These are phyloP conservation scores for Glycyrrhiza uralensis DNA, from an alignment of 306 rosid species.

Conservation along the genomic window DNA sequence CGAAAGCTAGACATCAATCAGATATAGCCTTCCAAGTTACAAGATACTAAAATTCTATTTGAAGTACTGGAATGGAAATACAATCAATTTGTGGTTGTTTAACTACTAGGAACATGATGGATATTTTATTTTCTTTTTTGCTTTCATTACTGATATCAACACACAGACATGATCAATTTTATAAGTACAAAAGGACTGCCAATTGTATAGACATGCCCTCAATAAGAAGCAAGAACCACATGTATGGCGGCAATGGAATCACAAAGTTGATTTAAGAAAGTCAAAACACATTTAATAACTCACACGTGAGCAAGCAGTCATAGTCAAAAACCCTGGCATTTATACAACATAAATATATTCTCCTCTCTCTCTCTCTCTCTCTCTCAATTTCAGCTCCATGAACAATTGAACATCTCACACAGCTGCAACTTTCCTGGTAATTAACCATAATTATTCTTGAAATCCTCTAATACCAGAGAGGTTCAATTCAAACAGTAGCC, in stretches of 20 bases:
- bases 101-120: constrained; percentile 11
- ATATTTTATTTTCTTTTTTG: too few species aligned
- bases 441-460: constrained; percentile 21
- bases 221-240: constrained; percentile 63
- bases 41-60: too few species aligned
- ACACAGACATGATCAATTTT: neutral
- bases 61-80: neutral
- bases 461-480: constrained; percentile 34
- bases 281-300: constrained; percentile 80
- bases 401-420: neutral
- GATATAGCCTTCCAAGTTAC: neutral
- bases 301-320: constrained; percentile 67
- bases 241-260: constrained; percentile 57
- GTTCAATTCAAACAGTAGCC: constrained; percentile 21
- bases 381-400: constrained; percentile 18
- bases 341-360: neutral
- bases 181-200: neutral
- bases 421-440: neutral
- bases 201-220: neutral
- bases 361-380: neutral
- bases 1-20: constrained; percentile 27
- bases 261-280: constrained; percentile 52
- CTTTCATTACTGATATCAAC: too few species aligned
- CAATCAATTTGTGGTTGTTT: constrained; percentile 8
- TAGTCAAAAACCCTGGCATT: constrained; percentile 46